Percentiles rank a stretch among this genome's conserved stretches.
These are phyloP conservation scores for Apiospora koreana DNA, from an alignment of 2,329 filamentous ascomycete species.

Conservation along the genomic window DNA sequence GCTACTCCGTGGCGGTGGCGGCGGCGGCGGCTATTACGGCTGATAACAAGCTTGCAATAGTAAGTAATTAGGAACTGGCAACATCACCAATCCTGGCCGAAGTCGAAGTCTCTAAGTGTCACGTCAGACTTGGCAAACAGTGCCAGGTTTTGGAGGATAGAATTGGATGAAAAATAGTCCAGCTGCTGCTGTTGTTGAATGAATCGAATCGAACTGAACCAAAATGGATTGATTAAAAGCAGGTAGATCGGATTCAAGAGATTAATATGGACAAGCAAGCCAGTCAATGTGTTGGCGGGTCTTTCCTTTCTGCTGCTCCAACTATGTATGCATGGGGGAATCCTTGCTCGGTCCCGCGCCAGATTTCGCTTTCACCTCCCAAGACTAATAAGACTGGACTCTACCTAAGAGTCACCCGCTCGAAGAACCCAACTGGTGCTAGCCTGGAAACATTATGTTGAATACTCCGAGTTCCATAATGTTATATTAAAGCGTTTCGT, in stretches of 20 bases:
- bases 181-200: neutral
- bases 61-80: neutral
- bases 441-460: neutral
- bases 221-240: slow-evolving; percentile 9
- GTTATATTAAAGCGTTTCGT: neutral
- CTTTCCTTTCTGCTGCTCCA: neutral
- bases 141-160: neutral
- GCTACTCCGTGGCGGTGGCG: neutral
- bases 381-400: no score
- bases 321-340: neutral
- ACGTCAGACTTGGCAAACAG: neutral
- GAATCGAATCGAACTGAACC: slow-evolving; percentile 4
- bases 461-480: neutral
- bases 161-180: neutral
- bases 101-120: neutral
- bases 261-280: slow-evolving; percentile 7
- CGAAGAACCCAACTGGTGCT: neutral
- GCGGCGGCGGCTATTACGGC: neutral
- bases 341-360: slow-evolving; percentile 1
- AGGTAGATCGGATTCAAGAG: slow-evolving; percentile 6
- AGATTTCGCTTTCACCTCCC: neutral
- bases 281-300: slow-evolving; percentile 3
- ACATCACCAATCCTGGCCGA: neutral
- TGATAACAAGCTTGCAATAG: neutral
- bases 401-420: neutral